phyloP scores from a whole-genome alignment of 1,284 basidiomycete species.

The Apiotrichum laibachii region DNA sequence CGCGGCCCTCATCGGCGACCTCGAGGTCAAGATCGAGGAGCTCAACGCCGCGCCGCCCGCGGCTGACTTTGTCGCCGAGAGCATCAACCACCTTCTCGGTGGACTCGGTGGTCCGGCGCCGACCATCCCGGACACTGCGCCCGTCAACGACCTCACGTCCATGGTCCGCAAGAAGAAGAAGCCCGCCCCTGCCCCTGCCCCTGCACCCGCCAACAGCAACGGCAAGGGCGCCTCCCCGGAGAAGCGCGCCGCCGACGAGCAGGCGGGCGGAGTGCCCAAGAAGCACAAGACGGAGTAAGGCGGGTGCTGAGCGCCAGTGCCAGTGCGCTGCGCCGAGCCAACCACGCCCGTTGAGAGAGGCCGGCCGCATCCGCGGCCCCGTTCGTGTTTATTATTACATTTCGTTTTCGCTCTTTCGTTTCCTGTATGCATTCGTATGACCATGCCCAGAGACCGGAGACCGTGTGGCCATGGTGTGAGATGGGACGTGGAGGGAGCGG shows the following conservation, averaged over 20 bases:
- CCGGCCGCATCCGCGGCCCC: too few relatives aligned
- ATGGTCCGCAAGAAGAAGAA: conserved; percentile 75
- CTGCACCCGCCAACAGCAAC: neutral
- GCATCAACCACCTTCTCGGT: conserved; percentile 49
- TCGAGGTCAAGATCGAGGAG: conserved; percentile 84
- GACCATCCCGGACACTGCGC: conserved; percentile 32
- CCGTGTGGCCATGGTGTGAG: too few relatives aligned
- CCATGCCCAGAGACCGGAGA: neutral
- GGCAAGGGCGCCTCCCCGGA: conserved; percentile 57
- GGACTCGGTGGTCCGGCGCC: conserved; percentile 49
- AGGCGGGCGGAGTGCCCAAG: conserved; percentile 56
- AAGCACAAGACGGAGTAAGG: conserved; percentile 61
- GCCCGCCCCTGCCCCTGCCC: conserved; percentile 6
- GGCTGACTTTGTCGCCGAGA: conserved; percentile 53
- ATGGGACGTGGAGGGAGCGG: too few relatives aligned
- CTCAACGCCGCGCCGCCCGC: conserved; percentile 69
- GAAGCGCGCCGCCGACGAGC: conserved; percentile 44
- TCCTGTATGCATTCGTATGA: conserved; percentile 4
- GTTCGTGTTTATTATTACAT: too few relatives aligned
- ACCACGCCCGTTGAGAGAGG: too few relatives aligned
- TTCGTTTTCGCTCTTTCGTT: too few relatives aligned
- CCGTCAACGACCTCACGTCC: conserved; percentile 74
- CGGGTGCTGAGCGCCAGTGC: too few relatives aligned
- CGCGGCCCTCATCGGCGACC: conserved; percentile 68
- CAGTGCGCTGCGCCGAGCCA: too few relatives aligned